Evolutionary conservation across 202 grass and related monocot genomes (phyloP).

Genomic region (Setaria italica): DNA sequence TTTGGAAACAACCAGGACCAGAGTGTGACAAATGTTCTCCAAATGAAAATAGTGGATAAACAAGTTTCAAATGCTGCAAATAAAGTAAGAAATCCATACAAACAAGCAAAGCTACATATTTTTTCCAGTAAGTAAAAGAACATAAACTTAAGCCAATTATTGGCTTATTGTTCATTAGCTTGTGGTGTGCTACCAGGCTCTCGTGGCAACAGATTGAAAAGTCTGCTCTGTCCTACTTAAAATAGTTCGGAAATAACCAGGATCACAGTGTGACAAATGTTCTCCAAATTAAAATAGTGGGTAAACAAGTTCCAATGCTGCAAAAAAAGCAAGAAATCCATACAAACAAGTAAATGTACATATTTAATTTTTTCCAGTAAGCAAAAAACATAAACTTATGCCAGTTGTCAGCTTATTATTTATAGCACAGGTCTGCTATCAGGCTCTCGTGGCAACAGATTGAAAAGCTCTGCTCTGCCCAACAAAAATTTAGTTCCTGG

Average conservation of each 20-base stretch:
- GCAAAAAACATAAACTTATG: not conserved
- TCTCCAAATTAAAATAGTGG: not conserved
- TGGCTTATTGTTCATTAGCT: too few species aligned
- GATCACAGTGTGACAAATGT: not conserved
- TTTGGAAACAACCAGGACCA: not conserved
- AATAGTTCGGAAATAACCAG: not conserved
- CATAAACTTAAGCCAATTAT: not conserved
- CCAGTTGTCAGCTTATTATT: not conserved
- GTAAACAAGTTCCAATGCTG: not conserved
- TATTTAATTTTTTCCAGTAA: not conserved
- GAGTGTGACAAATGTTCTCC: not conserved
- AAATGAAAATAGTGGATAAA: not conserved
- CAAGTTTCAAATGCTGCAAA: not conserved
- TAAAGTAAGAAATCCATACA: constrained; percentile 22
- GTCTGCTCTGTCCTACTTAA: not conserved
- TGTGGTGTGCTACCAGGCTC: not conserved
- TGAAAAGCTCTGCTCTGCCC: constrained; percentile 3
- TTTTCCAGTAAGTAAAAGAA: not conserved
- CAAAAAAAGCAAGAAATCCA: not conserved
- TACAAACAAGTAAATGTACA: not conserved
- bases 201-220: constrained; percentile 2
- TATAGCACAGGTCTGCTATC: not conserved
- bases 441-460: not conserved
- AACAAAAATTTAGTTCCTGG: not conserved
- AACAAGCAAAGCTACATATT: constrained; percentile 5